phyloP scores from a whole-genome alignment of 2,329 filamentous ascomycete genomes.

The Fusarium verrucosum region DNA sequence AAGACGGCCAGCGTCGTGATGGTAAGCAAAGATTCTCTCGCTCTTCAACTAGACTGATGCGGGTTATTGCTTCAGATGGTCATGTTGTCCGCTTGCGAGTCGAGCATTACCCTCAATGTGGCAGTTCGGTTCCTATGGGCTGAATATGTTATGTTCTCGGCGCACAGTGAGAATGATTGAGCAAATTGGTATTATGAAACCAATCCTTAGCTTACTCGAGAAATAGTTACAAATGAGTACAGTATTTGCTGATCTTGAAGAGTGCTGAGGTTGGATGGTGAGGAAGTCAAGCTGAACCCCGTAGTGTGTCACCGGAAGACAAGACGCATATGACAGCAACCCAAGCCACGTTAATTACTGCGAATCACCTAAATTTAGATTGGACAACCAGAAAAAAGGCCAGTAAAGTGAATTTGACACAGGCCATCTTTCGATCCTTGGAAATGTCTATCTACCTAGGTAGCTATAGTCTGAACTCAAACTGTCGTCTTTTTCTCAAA shows the following conservation, averaged over 20 bases:
- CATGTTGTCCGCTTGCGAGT: neutral
- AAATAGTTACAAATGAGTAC: neutral
- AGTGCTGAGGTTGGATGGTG: conserved; percentile 10
- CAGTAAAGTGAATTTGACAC: neutral
- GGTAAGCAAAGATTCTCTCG: neutral
- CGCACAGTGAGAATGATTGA: conserved; percentile 27
- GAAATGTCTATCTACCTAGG: no score
- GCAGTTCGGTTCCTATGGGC: neutral
- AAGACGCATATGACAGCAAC: conserved; percentile 1
- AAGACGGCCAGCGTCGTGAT: conserved; percentile 18
- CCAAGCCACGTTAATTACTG: neutral
- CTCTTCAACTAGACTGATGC: neutral
- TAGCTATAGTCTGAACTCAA: neutral
- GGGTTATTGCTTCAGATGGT: neutral
- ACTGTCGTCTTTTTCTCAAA: neutral
- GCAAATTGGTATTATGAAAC: conserved; percentile 23
- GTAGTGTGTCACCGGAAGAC: neutral
- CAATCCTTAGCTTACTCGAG: neutral
- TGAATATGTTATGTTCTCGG: neutral
- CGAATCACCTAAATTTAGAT: neutral
- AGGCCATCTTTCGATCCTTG: no score
- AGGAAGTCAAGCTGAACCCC: conserved; percentile 6
- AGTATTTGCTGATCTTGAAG: neutral
- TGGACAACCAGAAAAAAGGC: neutral
- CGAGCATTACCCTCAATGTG: neutral